Evolutionary conservation across 352 stramenopile genomes (phyloP), one percentile per base, ranked within the genome.

Genomic region (Phytophthora macrochlamydospora): DNA sequence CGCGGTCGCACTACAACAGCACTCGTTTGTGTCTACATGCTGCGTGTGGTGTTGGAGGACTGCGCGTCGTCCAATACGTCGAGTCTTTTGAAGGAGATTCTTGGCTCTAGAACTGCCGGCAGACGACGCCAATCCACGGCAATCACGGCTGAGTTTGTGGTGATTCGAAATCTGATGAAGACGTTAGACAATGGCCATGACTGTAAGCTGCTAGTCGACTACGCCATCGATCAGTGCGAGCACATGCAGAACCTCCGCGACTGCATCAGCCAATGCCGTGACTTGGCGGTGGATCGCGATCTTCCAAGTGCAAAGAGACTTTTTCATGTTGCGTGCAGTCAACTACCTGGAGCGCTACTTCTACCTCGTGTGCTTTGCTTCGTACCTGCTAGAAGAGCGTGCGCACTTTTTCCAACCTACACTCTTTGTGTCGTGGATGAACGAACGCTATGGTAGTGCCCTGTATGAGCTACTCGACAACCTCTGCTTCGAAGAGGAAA

Each of bases 291-390:
- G 43, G 87, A 95, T 64, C 73, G 79, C 13, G 85, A 91, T 57
- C 66, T 95, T 5, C 65, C 78, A 11, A 83, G 59, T 35, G 35
- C 74, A 30, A 93, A 94, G 67, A 84, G 85, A 95, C 50, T 86
- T 81, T 58, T 93, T 91, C 70, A 94, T 95, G 86, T 69, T 88
- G 32, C 81, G 89, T 18, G 82, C 84, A 8, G 89, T 97, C 44
- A 95, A 97, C 64, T 97, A 97, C 69, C 75, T 96, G 7, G 87
- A 95, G 58, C 75, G 90, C 14, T 97, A 95, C 70, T 96, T 96
- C 51, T 95, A 97, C 62, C 79, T 97, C 28, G 78, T 97, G 44
- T 95, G 87, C 71, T 97, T 97, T 31, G 88, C 87, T 12, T 91
- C 89, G 56, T 97, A 96, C 49, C 52, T 96, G 32, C 67, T 94